phyloP scores from a whole-genome alignment of 768 basidiomycete genomes.

The Mycena vulgaris region DNA sequence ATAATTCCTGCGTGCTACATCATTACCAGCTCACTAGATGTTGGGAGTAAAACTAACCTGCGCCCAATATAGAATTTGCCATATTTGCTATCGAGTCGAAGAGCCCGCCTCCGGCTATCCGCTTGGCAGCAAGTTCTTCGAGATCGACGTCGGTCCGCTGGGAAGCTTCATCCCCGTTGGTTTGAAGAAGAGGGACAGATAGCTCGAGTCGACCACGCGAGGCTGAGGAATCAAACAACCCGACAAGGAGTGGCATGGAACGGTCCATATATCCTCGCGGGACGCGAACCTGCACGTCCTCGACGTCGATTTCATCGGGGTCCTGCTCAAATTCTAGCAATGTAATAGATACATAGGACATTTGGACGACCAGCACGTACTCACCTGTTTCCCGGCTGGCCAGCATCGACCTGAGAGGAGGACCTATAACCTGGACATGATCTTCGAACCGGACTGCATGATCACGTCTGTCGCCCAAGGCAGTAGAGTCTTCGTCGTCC shows the following conservation, averaged over 20 bases:
- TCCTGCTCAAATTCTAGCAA: conserved; percentile 86
- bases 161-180: conserved; percentile 48
- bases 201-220: conserved; percentile 71
- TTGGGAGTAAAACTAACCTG: conserved; percentile 65
- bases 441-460: conserved; percentile 77
- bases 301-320: conserved; percentile 81
- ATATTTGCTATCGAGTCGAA: conserved; percentile 90
- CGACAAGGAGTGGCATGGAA: conserved; percentile 83
- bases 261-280: conserved; percentile 63
- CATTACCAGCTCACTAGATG: not conserved
- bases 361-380: conserved; percentile 52
- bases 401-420: conserved; percentile 78
- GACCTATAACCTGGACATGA: conserved; percentile 77
- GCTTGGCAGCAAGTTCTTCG: conserved; percentile 79
- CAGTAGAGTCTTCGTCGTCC: conserved; percentile 60
- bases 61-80: conserved; percentile 97
- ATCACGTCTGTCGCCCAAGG: conserved; percentile 54
- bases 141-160: conserved; percentile 68
- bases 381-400: conserved; percentile 87
- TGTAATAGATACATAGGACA: conserved; percentile 23
- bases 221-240: conserved; percentile 78
- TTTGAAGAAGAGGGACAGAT: conserved; percentile 62
- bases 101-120: conserved; percentile 79
- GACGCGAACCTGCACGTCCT: conserved; percentile 45
- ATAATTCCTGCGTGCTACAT: conserved; percentile 2